Conservation (phyloP, 768 basidiomycete genomes). For the Trametes sanguinea region DNA sequence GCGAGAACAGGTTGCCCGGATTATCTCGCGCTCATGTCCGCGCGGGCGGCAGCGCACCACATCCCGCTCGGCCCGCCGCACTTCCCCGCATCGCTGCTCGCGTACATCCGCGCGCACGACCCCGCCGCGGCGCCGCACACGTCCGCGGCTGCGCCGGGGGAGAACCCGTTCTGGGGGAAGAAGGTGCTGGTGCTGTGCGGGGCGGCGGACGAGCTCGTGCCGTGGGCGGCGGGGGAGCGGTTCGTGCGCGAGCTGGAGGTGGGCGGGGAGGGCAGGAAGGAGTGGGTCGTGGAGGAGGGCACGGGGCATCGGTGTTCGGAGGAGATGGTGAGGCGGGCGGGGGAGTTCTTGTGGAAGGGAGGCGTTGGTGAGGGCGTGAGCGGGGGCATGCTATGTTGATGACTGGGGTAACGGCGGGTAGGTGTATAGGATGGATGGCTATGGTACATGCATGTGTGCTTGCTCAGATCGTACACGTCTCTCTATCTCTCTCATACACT, state of each 20-base stretch:
- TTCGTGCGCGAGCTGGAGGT: slow-evolving; percentile 50
- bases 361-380: slow-evolving; percentile 7
- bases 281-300: slow-evolving; percentile 52
- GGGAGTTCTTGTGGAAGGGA: slow-evolving; percentile 30
- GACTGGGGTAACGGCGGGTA: neutral
- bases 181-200: slow-evolving; percentile 74
- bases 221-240: slow-evolving; percentile 44
- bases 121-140: slow-evolving; percentile 46
- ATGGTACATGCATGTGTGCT: neutral
- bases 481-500: neutral
- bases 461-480: neutral
- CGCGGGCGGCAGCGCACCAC: slow-evolving; percentile 48
- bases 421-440: neutral
- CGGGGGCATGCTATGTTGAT: neutral
- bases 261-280: slow-evolving; percentile 55
- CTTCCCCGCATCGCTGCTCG: slow-evolving; percentile 57
- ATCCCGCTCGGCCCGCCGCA: slow-evolving; percentile 51
- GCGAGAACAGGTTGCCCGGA: slow-evolving; percentile 64
- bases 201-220: slow-evolving; percentile 64
- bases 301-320: slow-evolving; percentile 65
- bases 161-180: slow-evolving; percentile 68
- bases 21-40: slow-evolving; percentile 54
- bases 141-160: slow-evolving; percentile 32
- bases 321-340: slow-evolving; percentile 56
- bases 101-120: slow-evolving; percentile 46